A percentile compares a stretch with the other conserved stretches of the same genome.
Evolutionary conservation across 352 stramenopile species (phyloP).

Genomic region (Phytophthora foliorum): DNA sequence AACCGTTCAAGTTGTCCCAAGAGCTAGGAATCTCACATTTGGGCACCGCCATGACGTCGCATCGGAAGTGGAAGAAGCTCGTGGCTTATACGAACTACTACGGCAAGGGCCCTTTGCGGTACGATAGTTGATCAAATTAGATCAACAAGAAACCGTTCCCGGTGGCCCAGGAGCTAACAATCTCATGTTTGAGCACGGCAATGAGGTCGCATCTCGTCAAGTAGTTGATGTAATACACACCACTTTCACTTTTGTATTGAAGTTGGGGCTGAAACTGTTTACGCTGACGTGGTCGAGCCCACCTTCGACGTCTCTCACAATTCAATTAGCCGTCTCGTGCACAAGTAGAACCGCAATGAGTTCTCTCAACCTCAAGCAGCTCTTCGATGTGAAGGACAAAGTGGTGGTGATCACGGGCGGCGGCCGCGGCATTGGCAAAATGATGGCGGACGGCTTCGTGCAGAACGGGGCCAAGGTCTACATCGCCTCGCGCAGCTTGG

Average conservation of each 20-base stretch:
- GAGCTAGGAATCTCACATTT: background rate
- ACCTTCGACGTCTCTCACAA: slow-evolving; percentile 12
- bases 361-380: slow-evolving; percentile 24
- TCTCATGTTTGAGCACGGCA: too few relatives aligned
- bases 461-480: slow-evolving; percentile 94
- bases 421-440: slow-evolving; percentile 94
- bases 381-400: slow-evolving; percentile 68
- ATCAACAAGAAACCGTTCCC: too few relatives aligned
- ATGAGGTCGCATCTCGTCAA: too few relatives aligned
- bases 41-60: background rate
- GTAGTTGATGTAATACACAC: too few relatives aligned
- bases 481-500: slow-evolving; percentile 90
- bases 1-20: background rate
- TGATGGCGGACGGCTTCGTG: slow-evolving; percentile 96
- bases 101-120: slow-evolving; percentile 3
- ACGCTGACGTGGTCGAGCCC: slow-evolving; percentile 16
- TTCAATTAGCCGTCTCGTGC: slow-evolving; percentile 6
- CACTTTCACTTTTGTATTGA: slow-evolving; percentile 7
- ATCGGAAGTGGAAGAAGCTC: background rate
- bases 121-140: too few relatives aligned
- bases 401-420: slow-evolving; percentile 95
- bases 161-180: too few relatives aligned
- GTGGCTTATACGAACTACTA: slow-evolving; percentile 1
- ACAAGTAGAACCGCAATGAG: slow-evolving; percentile 31
- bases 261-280: slow-evolving; percentile 11